Evolutionary conservation across 176 grass and related monocot species (phyloP), one percentile per base, ranked within the genome.

Genomic region (Carex scoparia): DNA sequence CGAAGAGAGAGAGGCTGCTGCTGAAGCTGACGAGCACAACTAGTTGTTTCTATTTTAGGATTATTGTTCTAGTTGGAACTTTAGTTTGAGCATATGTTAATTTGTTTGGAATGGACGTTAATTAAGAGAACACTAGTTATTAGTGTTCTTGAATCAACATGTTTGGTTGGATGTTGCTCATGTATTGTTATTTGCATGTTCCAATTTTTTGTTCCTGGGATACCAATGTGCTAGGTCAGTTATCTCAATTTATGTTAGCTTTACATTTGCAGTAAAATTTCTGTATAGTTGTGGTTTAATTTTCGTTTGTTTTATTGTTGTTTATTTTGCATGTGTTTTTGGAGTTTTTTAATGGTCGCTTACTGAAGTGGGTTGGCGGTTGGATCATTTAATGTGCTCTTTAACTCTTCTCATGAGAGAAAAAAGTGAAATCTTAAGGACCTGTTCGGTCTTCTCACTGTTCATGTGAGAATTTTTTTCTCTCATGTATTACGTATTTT

Each of bases 11-110:
- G 93, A 92, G 55, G 91, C 85, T 10, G 70, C 14, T 4, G 88
- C 71, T 0, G 92, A 85, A 7, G 91, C 80, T 0, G 91, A 98
- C 23, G 95, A 94, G 69, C 95, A 92, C 87, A 93, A 84, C 84
- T 95, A 85, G 89, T 80, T 65, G 28, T 56, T 69, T 56, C 67
- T 80, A 55, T 80, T 55, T 61, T 64, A 86, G 73, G 82, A 18
- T 78, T 56, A 46, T 71, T 91, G 62, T 87, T 89, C 86, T 95
- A 85, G 72, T 84, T 92, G 89, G 23, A 88, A 76, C 61, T 87
- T 49, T 75, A 82, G 84, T 28, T 84, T 32, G 35, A 18, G 42
- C 86, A 23, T 51, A 10, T 87, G 67, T 85, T 75, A 79, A 87
- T 84, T 87, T 84, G 49, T 87, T 74, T 67, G 67, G 57, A 57